phyloP scores from a whole-genome alignment of 768 basidiomycete genomes.

The Epithele typhae region DNA sequence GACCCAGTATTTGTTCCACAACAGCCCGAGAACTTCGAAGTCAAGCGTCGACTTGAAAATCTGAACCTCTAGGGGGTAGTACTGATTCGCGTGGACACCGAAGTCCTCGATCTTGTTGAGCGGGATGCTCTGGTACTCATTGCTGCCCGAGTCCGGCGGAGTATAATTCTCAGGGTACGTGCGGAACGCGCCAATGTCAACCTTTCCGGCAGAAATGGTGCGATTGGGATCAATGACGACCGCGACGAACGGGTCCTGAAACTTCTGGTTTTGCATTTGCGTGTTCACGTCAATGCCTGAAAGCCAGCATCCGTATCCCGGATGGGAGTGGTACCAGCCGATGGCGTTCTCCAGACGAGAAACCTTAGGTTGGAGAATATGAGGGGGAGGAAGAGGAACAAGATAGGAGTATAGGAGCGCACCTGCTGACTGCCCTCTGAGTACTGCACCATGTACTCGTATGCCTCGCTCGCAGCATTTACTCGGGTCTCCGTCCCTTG shows the following conservation, averaged over 20 bases:
- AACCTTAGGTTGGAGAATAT: constrained; percentile 43
- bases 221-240: constrained; percentile 98
- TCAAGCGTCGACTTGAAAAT: constrained; percentile 93
- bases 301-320: constrained; percentile 98
- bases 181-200: constrained; percentile 98
- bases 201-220: constrained; percentile 96
- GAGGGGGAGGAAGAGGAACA: not conserved
- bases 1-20: constrained; percentile 99
- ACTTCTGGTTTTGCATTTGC: constrained; percentile 92
- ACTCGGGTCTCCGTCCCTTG: constrained; percentile 98
- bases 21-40: constrained; percentile 76
- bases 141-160: constrained; percentile 61
- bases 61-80: constrained; percentile 91
- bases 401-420: constrained; percentile 12
- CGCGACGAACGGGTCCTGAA: constrained; percentile 94
- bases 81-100: constrained; percentile 95
- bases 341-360: constrained; percentile 83
- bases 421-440: constrained; percentile 79
- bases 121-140: constrained; percentile 95
- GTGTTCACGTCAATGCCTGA: constrained; percentile 99
- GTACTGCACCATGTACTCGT: constrained; percentile 98
- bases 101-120: constrained; percentile 98
- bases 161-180: constrained; percentile 96
- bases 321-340: constrained; percentile 99
- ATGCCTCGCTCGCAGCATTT: constrained; percentile 92